phyloP scores from a whole-genome alignment of 257 asterid genomes.

The Catharanthus roseus region DNA sequence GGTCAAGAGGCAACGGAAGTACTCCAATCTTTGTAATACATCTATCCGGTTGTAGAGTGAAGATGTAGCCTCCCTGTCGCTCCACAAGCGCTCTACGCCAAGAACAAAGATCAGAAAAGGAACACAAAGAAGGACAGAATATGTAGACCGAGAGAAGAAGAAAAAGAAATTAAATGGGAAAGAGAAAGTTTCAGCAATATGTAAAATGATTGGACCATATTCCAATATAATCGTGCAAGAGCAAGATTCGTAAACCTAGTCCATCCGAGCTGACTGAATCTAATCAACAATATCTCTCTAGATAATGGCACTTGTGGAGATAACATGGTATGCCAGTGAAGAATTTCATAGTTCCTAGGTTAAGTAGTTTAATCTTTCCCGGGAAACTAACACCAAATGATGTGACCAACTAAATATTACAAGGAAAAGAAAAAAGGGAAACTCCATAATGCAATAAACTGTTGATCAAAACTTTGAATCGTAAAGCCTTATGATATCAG shows the following conservation, averaged over 20 bases:
- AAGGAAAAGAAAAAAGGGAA: no score
- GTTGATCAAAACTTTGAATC: no score
- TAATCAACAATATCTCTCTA: neutral
- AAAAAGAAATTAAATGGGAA: neutral
- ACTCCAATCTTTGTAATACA: conserved; percentile 56
- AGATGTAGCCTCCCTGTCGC: conserved; percentile 37
- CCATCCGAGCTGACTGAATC: neutral
- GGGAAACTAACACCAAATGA: neutral
- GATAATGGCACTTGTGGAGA: no score
- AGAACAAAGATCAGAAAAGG: conserved; percentile 1
- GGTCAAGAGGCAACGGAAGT: conserved; percentile 74
- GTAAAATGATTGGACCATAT: neutral
- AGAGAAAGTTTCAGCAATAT: neutral
- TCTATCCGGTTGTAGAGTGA: conserved; percentile 22
- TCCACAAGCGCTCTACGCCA: conserved; percentile 72
- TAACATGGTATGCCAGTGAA: no score
- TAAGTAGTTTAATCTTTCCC: conserved; percentile 2
- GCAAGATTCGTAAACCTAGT: neutral
- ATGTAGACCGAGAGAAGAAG: neutral
- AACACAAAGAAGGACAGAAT: neutral
- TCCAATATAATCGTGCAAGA: neutral
- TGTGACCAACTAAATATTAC: neutral
- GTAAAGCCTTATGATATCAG: neutral
- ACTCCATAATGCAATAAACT: no score
- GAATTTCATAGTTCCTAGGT: no score